Base-by-base conservation (phyloP, 179 eudicot species). In the Sideroxylon spinosum region DNA sequence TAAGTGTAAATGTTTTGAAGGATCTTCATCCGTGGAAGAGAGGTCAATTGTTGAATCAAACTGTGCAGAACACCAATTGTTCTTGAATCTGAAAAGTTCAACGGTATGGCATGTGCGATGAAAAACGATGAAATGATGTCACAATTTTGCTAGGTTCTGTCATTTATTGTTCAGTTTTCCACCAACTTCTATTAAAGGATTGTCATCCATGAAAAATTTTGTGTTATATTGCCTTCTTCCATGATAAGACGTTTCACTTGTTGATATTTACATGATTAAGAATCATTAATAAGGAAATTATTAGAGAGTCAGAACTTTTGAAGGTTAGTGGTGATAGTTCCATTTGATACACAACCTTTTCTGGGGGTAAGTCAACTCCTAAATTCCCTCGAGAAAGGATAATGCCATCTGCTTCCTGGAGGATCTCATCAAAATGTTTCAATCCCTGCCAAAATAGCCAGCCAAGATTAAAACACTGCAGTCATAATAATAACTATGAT, bases 351-450 rank as follows among this genome's bases (percentile, higher is more conserved):
- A 53, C 26, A n/a, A 89, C 90, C 89, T 88, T 90, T 78, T 90
- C 93, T 49, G 93, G 91, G 22, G 93, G 90, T 48, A 90, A 85
- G 80, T 90, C 93, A 68, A 90, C 86, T 71, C 93, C 93, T 23
- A 90, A 77, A 81, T 86, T 90, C 63, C 93, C 93, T 66, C 93
- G 86, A 55, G 93, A 83, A 69, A 90, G 89, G 76, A 90, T 86
- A 56, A 90, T 61, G 56, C 91, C 93, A 75, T 90, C 93, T 61
- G 93, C 88, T 87, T 90, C 93, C 82, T 86, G 76, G 17, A 90
- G 87, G 82, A 90, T 90, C 80, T 87, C 90, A 76, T 90, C 91
- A 77, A 90, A 90, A 79, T 90, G 91, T 81, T 70, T 83, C 66
- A 90, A 73, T 60, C 93, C 93, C 90, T 89, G 76, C 26, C 55